These are phyloP conservation scores for Dictyostelium brefeldianum DNA, from an alignment of 78 protist genomes.

Conservation along the genomic window DNA sequence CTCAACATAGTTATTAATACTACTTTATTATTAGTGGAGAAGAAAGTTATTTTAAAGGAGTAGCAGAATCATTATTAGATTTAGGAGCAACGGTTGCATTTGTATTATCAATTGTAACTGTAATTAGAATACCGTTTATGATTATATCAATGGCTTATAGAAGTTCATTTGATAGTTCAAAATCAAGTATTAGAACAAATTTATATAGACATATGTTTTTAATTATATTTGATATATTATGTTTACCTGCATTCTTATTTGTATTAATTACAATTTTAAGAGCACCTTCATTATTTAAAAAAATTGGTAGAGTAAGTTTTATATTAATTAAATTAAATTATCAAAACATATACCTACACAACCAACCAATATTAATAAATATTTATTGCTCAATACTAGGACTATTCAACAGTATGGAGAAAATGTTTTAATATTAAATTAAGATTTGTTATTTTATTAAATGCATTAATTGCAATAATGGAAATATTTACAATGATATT, in stretches of 20 bases:
- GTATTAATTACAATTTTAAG: slow-evolving; percentile 15
- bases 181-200: slow-evolving; percentile 14
- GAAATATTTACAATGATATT: slow-evolving; percentile 5
- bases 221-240: slow-evolving; percentile 13
- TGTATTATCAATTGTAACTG: slow-evolving; percentile 31
- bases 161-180: not conserved
- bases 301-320: slow-evolving; percentile 16
- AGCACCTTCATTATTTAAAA: not conserved
- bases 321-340: too few species aligned
- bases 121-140: slow-evolving; percentile 68
- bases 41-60: slow-evolving; percentile 34
- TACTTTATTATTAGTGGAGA: slow-evolving; percentile 9
- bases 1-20: too few species aligned
- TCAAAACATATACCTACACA: too few species aligned
- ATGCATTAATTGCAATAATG: not conserved
- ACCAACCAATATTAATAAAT: too few species aligned
- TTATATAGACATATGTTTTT: slow-evolving; percentile 33
- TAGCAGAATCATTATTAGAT: slow-evolving; percentile 30
- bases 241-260: slow-evolving; percentile 4
- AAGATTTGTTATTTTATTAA: not conserved
- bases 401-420: slow-evolving; percentile 15
- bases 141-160: not conserved
- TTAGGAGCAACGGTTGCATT: slow-evolving; percentile 45
- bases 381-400: not conserved
- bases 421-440: not conserved